phyloP scores from a whole-genome alignment of 352 stramenopile genomes.

The Saprolegnia diclina region DNA sequence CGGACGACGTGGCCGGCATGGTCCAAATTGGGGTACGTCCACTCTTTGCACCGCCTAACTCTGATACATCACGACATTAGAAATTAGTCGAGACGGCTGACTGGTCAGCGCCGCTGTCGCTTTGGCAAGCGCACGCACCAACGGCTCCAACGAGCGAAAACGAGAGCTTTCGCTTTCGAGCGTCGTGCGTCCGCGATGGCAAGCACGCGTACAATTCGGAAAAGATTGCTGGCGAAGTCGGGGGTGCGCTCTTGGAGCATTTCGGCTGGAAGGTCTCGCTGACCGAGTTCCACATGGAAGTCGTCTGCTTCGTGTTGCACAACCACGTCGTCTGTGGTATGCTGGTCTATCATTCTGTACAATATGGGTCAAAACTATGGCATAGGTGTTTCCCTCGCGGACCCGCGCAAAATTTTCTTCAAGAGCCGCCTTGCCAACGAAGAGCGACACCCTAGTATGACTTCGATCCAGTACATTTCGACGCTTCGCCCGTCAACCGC shows the following conservation, averaged over 20 bases:
- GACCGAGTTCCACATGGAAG: conserved; percentile 57
- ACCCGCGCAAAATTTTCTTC: conserved; percentile 54
- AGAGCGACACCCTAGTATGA: conserved; percentile 41
- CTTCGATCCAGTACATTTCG: conserved; percentile 62
- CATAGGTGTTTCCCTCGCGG: conserved; percentile 52
- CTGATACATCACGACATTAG: conserved; percentile 30
- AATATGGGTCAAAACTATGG: background rate
- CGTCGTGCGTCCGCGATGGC: conserved; percentile 71
- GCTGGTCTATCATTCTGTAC: background rate
- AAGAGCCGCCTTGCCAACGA: conserved; percentile 65
- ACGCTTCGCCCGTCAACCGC: conserved; percentile 70
- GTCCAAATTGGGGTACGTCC: conserved; percentile 58
- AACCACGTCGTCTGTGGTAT: conserved; percentile 43
- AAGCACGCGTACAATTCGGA: conserved; percentile 70
- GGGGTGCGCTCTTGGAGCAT: conserved; percentile 40
- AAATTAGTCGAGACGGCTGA: conserved; percentile 42
- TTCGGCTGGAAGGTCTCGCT: conserved; percentile 62
- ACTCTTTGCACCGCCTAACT: background rate
- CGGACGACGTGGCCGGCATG: conserved; percentile 39
- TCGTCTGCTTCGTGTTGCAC: conserved; percentile 71
- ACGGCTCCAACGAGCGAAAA: conserved; percentile 23
- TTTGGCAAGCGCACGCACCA: conserved; percentile 51
- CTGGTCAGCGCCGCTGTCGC: conserved; percentile 45
- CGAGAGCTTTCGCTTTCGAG: conserved; percentile 48
- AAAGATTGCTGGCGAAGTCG: conserved; percentile 52